Conservation (phyloP, 2,329 filamentous ascomycete genomes). For the Passalora sequoiae region DNA sequence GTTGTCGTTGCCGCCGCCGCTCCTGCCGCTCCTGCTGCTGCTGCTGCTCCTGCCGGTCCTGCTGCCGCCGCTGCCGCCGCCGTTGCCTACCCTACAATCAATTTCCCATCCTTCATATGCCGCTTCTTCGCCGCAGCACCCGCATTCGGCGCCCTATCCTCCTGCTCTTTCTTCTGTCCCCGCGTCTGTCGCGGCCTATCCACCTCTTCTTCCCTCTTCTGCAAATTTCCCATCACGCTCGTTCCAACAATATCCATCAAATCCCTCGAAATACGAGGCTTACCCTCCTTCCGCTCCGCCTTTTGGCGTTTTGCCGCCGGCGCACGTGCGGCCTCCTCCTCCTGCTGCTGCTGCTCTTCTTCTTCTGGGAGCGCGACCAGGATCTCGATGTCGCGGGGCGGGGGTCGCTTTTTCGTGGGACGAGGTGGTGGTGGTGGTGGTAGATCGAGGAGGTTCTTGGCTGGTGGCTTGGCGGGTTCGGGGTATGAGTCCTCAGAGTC, state of each 20-base stretch:
- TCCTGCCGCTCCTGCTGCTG: too few relatives aligned
- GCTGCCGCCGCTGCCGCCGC: too few relatives aligned
- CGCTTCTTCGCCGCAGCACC: slow-evolving; percentile 15
- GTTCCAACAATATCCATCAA: slow-evolving; percentile 1
- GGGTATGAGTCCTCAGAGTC: not conserved
- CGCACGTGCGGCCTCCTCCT: not conserved
- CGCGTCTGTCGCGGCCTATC: slow-evolving; percentile 18
- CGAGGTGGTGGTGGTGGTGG: slow-evolving; percentile 15
- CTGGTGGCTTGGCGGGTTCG: not conserved
- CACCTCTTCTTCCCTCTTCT: not conserved
- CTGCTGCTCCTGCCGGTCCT: too few relatives aligned
- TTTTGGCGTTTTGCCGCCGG: not conserved
- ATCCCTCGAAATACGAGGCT: not conserved
- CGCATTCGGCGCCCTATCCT: slow-evolving; percentile 11
- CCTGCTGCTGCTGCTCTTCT: too few relatives aligned
- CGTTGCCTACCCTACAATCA: not conserved
- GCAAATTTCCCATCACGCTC: not conserved
- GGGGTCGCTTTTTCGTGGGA: slow-evolving; percentile 1
- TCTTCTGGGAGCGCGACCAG: not conserved
- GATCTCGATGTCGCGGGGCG: not conserved
- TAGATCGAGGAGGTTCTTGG: not conserved
- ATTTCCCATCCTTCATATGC: slow-evolving; percentile 8
- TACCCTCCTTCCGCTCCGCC: not conserved
- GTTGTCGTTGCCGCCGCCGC: too few relatives aligned
- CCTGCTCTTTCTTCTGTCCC: slow-evolving; percentile 9